Evolutionary conservation across 2,329 filamentous ascomycete genomes (phyloP).

Genomic region (Bipolaris victoriae): DNA sequence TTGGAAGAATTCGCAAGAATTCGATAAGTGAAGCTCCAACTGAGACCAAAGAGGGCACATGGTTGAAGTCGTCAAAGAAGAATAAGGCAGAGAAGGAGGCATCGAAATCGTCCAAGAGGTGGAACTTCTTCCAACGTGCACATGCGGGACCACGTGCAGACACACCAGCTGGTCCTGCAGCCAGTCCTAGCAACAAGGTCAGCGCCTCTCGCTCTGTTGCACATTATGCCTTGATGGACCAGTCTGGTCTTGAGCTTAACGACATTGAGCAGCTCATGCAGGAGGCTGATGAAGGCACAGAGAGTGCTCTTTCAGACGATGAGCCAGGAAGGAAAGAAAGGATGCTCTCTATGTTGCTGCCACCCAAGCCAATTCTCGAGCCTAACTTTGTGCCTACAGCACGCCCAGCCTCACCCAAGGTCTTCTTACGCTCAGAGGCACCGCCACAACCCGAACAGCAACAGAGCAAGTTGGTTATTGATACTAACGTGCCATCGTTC

Average conservation of each 20-base stretch:
- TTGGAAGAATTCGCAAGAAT: slow-evolving; percentile 32
- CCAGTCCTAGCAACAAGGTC: slow-evolving; percentile 45
- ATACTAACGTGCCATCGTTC: slow-evolving; percentile 26
- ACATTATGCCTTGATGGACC: slow-evolving; percentile 65
- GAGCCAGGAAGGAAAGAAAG: slow-evolving; percentile 37
- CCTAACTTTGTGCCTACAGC: slow-evolving; percentile 29
- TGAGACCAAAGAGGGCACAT: slow-evolving; percentile 48
- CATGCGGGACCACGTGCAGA: slow-evolving; percentile 50
- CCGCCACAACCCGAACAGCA: slow-evolving; percentile 21
- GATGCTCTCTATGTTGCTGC: slow-evolving; percentile 49
- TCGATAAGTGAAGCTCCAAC: slow-evolving; percentile 28
- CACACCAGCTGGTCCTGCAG: slow-evolving; percentile 42
- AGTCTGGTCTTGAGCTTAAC: slow-evolving; percentile 52
- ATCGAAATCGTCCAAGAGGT: slow-evolving; percentile 54
- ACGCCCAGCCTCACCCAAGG: slow-evolving; percentile 48
- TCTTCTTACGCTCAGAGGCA: slow-evolving; percentile 36
- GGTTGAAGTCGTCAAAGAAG: slow-evolving; percentile 47
- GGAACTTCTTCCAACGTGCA: slow-evolving; percentile 65
- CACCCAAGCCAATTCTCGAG: slow-evolving; percentile 45
- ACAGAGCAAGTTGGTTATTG: slow-evolving; percentile 25
- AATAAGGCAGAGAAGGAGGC: slow-evolving; percentile 34
- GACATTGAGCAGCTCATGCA: slow-evolving; percentile 57
- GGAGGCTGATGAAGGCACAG: slow-evolving; percentile 46
- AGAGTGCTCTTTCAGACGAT: slow-evolving; percentile 29
- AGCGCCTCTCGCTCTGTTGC: slow-evolving; percentile 55